Evolutionary conservation across 257 asterid genomes (phyloP), one percentile per base, ranked within the genome.

Genomic region (Primulina eburnea): DNA sequence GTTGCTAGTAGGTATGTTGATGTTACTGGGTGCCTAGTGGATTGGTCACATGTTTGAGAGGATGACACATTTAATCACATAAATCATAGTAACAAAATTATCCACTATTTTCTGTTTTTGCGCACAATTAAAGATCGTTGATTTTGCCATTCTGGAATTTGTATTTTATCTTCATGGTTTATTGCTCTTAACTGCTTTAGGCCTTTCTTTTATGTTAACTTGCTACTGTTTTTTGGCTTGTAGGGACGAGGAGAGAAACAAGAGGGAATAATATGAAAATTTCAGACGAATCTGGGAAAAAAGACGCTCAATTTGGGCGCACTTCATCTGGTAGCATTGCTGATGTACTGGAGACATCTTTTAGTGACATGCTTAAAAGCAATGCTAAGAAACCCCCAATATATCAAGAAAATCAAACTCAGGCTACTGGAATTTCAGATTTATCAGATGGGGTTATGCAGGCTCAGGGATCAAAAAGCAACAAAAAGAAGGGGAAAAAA

Each of bases 331-430:
- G 85, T 70, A 78, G 86, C 60, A 97, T 89, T 53, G 84, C 90
- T 14, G 99, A 94, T 69, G 92, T 86, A 24, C 61, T 87, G 17
- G 97, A 91, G 75, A 81, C 99, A 14, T 89, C 99, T 2, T 91
- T 94, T 80, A 94, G 97, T 50, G 99, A 94, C 84, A 91, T 94
- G 97, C 95, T 94, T 29, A 94, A 88, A 83, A 91, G 96, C 84
- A 87, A 71, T 17, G 75, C 79, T 33, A 87, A 81, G 86, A 90
- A 86, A 82, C 77, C 90, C 60, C 72, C 77, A 56, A 32, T 76
- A 16, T 73, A 85, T 60, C 95, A 81, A 76, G 97, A 89, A 78
- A 72, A 67, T 66, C 82, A 67, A 40, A 66, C 55, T 7, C 66
- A 77, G 2, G 69, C 80, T 5, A 10, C 71, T 8, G 87, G 75